Base-by-base conservation (phyloP, 495 filamentous ascomycete genomes). In the Podospora australis region DNA sequence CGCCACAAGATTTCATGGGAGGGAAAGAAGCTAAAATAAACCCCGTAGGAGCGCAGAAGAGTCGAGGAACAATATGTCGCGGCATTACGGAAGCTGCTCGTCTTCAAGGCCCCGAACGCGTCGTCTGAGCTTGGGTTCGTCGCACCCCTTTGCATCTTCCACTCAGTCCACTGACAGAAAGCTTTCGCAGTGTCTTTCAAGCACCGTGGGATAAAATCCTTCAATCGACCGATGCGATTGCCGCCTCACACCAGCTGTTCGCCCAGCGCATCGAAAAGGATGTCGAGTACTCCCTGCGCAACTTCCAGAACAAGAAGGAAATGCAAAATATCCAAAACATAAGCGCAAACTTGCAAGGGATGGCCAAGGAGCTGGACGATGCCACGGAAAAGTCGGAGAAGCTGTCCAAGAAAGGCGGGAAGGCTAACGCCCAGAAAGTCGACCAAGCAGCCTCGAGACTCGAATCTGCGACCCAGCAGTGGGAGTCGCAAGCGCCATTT, bases 401-500 rank as follows among this genome's bases (percentile, higher is more conserved):
- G 68, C 75, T 94, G 28, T 81, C 69, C 59, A 84, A 78, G 39
- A 91, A 87, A 63, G 88, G 87, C 29, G 78, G 79, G 20, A 90
- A 87, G 61, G 86, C 86, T 20, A 84, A 82, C 38, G 67, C 81
- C n/a, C 81, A 82, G 29, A 95, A 88, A 65, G 79, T 95, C 30
- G 86, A 91, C 7, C 75, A 74, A 43, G 92, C 91, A 4, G 70
- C 81, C 0, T 70, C 81, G 10, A 81, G 85, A 36, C 77, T 92
- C 11, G 86, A 95, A 42, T 82, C 79, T 54, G 85, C 90, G 3
- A 79, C 70, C 40, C 78, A 83, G 51, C 86, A 95, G 64, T 99
- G 94, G 94, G 85, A 96, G 26, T 94, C 92, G 7, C 87, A 95
- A 62, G 88, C 94, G 26, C 94, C 94, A 6, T 97, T 87, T 66